phyloP scores from a whole-genome alignment of 2,329 filamentous ascomycete species.

The Phoma herbarum region DNA sequence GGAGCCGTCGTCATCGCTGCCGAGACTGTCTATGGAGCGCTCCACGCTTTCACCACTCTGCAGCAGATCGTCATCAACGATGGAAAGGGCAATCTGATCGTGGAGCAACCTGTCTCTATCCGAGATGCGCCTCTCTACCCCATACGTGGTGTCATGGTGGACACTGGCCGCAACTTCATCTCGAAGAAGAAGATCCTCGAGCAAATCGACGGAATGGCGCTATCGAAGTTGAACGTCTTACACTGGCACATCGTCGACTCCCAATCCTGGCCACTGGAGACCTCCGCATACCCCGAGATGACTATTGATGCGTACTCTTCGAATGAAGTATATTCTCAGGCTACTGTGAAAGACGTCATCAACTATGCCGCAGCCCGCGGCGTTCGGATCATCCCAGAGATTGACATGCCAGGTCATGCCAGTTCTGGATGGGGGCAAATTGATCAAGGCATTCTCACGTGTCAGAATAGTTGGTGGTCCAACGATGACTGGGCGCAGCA shows the following conservation, averaged over 20 bases:
- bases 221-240: constrained; percentile 66
- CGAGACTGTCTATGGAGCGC: constrained; percentile 62
- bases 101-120: constrained; percentile 64
- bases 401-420: constrained; percentile 69
- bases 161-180: constrained; percentile 64
- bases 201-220: constrained; percentile 64
- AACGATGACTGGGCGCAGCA: constrained; percentile 65
- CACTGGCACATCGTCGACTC: constrained; percentile 66
- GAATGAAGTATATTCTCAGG: constrained; percentile 57
- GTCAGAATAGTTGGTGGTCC: constrained; percentile 67
- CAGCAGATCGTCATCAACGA: constrained; percentile 64
- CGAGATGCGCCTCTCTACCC: constrained; percentile 62
- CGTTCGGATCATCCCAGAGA: constrained; percentile 68
- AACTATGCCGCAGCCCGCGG: constrained; percentile 63
- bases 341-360: constrained; percentile 57
- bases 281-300: constrained; percentile 61
- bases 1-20: constrained; percentile 57
- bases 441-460: constrained; percentile 65
- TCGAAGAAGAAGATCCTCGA: constrained; percentile 61
- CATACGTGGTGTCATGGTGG: constrained; percentile 65
- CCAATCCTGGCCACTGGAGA: constrained; percentile 65
- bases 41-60: constrained; percentile 65
- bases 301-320: constrained; percentile 63
- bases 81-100: constrained; percentile 55
- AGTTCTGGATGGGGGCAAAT: constrained; percentile 65